Evolutionary conservation across 768 basidiomycete genomes (phyloP), one percentile per base, ranked within the genome.

Genomic region (Kockovaella imperatae): DNA sequence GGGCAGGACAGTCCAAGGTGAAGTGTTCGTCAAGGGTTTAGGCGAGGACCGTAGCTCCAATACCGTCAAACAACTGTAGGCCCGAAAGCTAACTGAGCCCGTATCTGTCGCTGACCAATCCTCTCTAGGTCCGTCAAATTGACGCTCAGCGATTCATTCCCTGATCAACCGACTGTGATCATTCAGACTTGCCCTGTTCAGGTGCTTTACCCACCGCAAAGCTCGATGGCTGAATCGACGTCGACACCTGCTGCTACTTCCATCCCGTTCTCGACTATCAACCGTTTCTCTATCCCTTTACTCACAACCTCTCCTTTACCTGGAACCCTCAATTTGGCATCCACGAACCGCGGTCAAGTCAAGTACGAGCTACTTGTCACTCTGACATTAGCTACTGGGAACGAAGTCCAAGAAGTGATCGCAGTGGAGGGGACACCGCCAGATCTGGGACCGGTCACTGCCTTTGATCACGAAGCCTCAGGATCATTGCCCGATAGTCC

Each of bases 1-100:
- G 47, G 63, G 59, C 17, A 32, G 47, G 30, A 56, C 57, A 3
- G 59, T 69, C 32, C 63, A 67, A 38, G 68, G 68, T 5, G 61
- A 67, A 38, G 54, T 69, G 24, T 69, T 60, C 43, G 68, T 69
- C 24, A 69, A 69, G 42, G 68, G 68, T 15, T 26, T 67, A 8
- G 59, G 65, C 3, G 52, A 60, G 28, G 41, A 40, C n/a, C 42
- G 54, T 17, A 35, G 38, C 11, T 18, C 36, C 20, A 36, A 42
- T 14, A 52, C 53, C 36, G 64, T 66, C 8, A 43, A 57, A 28
- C 35, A 40, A 3, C 35, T 56, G 57, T 60, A 29, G 54, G 59
- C 56, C 3, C 1, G 15, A n/a, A 21, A 6, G 7, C 17, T 18
- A 8, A 38, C 36, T 38, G 7, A 6, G 17, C 36, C 23, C 36